These are phyloP conservation scores for Hordeum marinum DNA, from an alignment of 176 grass and related monocot species.

Conservation along the genomic window DNA sequence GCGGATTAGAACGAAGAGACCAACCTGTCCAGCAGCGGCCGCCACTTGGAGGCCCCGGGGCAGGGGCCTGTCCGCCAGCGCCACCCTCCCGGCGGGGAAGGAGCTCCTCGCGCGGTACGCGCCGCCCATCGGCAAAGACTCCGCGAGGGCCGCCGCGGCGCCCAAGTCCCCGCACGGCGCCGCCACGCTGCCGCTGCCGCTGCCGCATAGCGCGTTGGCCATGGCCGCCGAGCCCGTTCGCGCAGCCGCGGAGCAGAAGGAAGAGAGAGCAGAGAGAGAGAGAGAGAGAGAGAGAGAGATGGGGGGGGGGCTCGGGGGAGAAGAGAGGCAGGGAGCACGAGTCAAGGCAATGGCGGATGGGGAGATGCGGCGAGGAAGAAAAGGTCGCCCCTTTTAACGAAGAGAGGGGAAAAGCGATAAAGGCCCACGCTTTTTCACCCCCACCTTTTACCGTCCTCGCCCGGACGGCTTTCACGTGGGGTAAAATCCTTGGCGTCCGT, in stretches of 20 bases:
- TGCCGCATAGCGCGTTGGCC: conserved; percentile 44
- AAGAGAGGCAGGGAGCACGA: background rate
- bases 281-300: background rate
- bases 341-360: conserved; percentile 1
- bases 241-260: background rate
- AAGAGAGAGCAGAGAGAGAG: background rate
- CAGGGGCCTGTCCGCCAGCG: conserved; percentile 15
- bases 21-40: conserved; percentile 33
- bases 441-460: background rate
- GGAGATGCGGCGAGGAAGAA: conserved; percentile 18
- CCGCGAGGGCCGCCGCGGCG: conserved; percentile 15
- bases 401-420: background rate
- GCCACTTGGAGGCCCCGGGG: conserved; percentile 26
- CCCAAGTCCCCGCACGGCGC: background rate
- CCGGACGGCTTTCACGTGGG: conserved; percentile 15
- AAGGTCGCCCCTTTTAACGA: conserved; percentile 5
- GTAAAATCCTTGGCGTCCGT: fast-evolving
- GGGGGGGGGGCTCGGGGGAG: background rate
- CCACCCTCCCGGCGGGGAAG: conserved; percentile 49
- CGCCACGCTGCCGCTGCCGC: conserved; percentile 18
- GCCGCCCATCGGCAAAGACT: background rate
- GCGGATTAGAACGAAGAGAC: background rate
- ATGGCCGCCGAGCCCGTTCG: conserved; percentile 1
- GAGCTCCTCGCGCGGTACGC: conserved; percentile 10
- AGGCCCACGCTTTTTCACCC: background rate